Evolutionary conservation across 164 flowering plant genomes (phyloP), one percentile per base, ranked within the genome.

Genomic region (Tinospora cordifolia): DNA sequence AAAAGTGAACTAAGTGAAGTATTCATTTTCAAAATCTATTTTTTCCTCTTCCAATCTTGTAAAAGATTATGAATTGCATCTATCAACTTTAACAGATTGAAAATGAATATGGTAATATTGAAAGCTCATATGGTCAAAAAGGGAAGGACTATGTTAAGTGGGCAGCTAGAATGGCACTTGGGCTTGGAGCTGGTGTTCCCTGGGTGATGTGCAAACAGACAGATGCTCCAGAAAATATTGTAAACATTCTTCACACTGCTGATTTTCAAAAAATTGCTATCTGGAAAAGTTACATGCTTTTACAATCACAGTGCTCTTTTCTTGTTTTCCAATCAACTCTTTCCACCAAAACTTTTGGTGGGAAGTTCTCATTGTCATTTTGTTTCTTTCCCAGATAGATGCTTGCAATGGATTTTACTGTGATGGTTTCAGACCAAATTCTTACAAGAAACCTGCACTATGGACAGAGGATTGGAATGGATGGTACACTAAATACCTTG

Each of bases 391-490:
- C 27, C 96, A 93, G 98, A 83, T 91, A 57, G 84, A 90, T 81
- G 75, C 99, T 39, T 94, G 99, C 85, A 94, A 94, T 79, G 98
- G 81, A 68, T 90, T 75, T 79, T 92, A 94, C 65, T 94, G 98
- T 79, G 99, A 92, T 81, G 90, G 88, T 71, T 90, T 82, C 74
- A 84, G 68, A 81, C 93, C 98, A 62, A 90, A 90, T 80, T 85
- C 92, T 57, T n/a, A 78, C 24, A 83, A 78, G 60, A 94, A 90
- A 76, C 99, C 97, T 40, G 76, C 66, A 30, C 67, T 94, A 36
- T 94, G 99, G 99, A 94, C 99, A 6, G 99, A 94, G 75, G 77
- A 92, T 70, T 94, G 98, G 98, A 84, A 83, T 84, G 98, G 98
- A 83, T 93, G 98, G 98, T 93, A 87, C 73, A 83, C 68, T 68